Evolutionary conservation across 1,284 basidiomycete genomes (phyloP).

Genomic region (Leccinum subatratum): DNA sequence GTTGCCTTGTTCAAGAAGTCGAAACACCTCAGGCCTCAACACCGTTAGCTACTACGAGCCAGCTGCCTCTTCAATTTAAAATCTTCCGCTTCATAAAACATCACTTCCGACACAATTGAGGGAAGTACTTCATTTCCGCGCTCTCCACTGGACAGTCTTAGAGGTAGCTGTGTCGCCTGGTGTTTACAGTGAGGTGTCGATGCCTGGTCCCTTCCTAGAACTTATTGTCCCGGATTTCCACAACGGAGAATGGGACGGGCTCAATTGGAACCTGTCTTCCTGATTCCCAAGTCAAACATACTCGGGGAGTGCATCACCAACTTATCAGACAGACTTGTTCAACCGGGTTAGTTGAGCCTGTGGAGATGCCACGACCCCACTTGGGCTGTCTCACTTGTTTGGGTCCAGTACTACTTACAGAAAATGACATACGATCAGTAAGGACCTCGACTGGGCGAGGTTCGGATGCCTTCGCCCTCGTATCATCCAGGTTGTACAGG

Average conservation of each 20-base stretch:
- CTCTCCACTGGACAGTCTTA: background rate
- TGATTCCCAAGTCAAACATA: background rate
- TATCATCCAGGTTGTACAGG: background rate
- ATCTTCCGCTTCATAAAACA: background rate
- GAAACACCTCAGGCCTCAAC: no score
- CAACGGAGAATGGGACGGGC: background rate
- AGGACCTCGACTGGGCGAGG: background rate
- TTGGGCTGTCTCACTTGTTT: background rate
- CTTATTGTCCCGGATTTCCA: background rate
- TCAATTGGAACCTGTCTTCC: background rate
- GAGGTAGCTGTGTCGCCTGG: background rate
- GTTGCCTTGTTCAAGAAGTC: no score
- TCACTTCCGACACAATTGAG: background rate
- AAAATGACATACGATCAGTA: background rate
- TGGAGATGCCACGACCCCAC: background rate
- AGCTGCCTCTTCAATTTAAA: no score
- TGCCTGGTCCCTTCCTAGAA: background rate
- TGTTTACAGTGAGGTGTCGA: background rate
- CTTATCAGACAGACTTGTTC: background rate
- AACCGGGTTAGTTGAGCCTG: background rate
- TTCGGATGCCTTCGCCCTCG: background rate
- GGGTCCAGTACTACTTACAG: background rate
- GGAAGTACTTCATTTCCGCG: background rate
- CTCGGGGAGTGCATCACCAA: background rate
- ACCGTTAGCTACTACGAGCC: background rate